phyloP scores from a whole-genome alignment of 148 eudicot genomes.

The Amaranthus cruentus region DNA sequence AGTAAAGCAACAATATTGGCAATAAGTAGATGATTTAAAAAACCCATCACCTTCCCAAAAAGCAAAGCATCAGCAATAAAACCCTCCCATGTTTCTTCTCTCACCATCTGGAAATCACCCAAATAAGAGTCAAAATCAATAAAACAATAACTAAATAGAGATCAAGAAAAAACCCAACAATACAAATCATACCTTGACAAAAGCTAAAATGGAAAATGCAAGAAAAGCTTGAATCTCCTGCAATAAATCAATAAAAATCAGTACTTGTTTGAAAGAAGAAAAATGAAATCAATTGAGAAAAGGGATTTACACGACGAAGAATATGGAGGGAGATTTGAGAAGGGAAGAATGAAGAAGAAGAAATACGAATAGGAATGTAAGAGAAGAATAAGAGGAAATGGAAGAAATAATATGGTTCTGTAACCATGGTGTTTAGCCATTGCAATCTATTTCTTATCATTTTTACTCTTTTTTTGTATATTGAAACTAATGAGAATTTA shows the following conservation, averaged over 20 bases:
- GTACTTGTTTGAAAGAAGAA: not conserved
- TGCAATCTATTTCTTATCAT: conserved; percentile 35
- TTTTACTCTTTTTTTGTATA: conserved; percentile 2
- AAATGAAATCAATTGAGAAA: not conserved
- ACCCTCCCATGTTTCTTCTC: conserved; percentile 82
- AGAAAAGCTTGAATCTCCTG: conserved; percentile 87
- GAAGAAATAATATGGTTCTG: conserved; percentile 65
- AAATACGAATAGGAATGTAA: conserved; percentile 70
- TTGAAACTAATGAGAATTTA: not conserved
- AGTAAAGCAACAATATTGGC: not conserved
- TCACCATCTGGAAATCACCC: conserved; percentile 50
- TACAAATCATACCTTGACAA: conserved; percentile 50
- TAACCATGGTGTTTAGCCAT: conserved; percentile 49
- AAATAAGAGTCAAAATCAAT: not conserved
- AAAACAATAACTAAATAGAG: not conserved
- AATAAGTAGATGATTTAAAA: not conserved
- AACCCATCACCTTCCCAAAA: conserved; percentile 62
- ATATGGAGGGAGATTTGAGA: conserved; percentile 48
- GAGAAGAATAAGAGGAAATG: conserved; percentile 81
- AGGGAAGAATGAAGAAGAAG: conserved; percentile 55
- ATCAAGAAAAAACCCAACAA: not conserved
- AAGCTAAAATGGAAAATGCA: conserved; percentile 55
- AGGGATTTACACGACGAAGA: conserved; percentile 58
- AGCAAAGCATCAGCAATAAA: conserved; percentile 64
- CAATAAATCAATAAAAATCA: conserved; percentile 2